Evolutionary conservation across 1,284 basidiomycete species (phyloP).

Genomic region (Trametes versicolor): DNA sequence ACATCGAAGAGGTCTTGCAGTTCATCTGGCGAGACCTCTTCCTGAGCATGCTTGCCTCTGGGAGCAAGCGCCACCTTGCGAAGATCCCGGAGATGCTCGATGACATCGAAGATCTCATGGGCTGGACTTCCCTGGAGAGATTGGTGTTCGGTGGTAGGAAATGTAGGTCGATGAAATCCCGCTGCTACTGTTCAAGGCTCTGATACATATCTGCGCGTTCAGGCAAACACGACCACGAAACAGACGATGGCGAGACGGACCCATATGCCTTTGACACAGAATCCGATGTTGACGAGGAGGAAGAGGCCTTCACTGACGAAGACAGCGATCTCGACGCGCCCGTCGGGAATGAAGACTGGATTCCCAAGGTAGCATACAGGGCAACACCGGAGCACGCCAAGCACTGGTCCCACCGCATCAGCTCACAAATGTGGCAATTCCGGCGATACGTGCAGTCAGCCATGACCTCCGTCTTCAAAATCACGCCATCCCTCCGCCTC

Average conservation of each 20-base stretch:
- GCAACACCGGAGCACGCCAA: constrained; percentile 49
- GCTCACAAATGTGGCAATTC: constrained; percentile 52
- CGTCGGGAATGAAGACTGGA: constrained; percentile 20
- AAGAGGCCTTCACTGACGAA: constrained; percentile 35
- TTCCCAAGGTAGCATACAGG: constrained; percentile 30
- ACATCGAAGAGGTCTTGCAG: constrained; percentile 57
- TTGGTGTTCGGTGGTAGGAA: constrained; percentile 60
- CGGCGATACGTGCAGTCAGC: constrained; percentile 54
- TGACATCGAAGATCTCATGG: constrained; percentile 60
- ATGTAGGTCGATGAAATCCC: constrained; percentile 43
- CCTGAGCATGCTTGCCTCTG: constrained; percentile 58
- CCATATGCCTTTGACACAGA: constrained; percentile 37
- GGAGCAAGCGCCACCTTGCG: constrained; percentile 47
- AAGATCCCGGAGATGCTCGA: constrained; percentile 60
- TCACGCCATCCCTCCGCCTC: constrained; percentile 56
- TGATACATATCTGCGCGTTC: neutral
- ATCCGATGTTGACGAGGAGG: constrained; percentile 32
- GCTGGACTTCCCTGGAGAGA: constrained; percentile 60
- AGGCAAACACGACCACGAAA: constrained; percentile 34
- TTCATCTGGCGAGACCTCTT: constrained; percentile 79
- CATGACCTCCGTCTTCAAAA: constrained; percentile 57
- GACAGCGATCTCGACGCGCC: constrained; percentile 38
- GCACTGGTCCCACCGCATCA: constrained; percentile 61
- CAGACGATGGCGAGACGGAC: constrained; percentile 45
- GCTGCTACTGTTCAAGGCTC: neutral